phyloP scores from a whole-genome alignment of 306 rosid genomes.

The Dalbergia cultrata region DNA sequence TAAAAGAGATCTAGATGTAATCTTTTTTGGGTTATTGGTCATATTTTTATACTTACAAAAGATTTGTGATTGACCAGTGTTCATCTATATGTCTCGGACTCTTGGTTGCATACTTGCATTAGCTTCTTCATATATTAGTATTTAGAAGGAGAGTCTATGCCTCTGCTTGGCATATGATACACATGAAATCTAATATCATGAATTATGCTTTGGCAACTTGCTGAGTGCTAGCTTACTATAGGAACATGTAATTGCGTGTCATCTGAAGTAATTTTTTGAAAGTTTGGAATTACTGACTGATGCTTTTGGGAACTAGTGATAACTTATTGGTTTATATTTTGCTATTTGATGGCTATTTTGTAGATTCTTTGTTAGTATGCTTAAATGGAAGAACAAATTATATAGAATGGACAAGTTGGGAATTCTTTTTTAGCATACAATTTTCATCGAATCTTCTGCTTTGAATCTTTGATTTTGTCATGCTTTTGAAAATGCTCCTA shows the following conservation, averaged over 20 bases:
- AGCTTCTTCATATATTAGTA: slow-evolving; percentile 4
- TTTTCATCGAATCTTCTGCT: slow-evolving; percentile 17
- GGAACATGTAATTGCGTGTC: slow-evolving; percentile 15
- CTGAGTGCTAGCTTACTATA: background rate
- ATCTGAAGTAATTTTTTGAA: no score
- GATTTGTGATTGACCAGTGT: background rate
- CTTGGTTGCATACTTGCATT: no score
- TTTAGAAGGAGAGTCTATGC: background rate
- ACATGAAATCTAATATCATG: slow-evolving; percentile 26
- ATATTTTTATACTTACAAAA: background rate
- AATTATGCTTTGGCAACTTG: slow-evolving; percentile 17
- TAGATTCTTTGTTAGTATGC: no score
- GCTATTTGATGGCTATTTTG: no score
- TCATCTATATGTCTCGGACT: background rate
- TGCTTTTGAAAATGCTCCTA: slow-evolving; percentile 8
- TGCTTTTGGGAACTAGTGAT: no score
- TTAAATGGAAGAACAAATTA: no score
- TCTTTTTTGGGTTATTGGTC: background rate
- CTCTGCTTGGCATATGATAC: slow-evolving; percentile 10
- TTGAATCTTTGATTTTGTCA: slow-evolving; percentile 12
- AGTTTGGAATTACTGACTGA: no score
- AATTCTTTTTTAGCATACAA: slow-evolving; percentile 17
- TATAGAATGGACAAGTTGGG: background rate
- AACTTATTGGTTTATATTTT: no score
- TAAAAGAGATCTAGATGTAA: background rate